Evolutionary conservation across 2,329 filamentous ascomycete genomes (phyloP).

Genomic region (Pseudogymnoascus verrucosus): DNA sequence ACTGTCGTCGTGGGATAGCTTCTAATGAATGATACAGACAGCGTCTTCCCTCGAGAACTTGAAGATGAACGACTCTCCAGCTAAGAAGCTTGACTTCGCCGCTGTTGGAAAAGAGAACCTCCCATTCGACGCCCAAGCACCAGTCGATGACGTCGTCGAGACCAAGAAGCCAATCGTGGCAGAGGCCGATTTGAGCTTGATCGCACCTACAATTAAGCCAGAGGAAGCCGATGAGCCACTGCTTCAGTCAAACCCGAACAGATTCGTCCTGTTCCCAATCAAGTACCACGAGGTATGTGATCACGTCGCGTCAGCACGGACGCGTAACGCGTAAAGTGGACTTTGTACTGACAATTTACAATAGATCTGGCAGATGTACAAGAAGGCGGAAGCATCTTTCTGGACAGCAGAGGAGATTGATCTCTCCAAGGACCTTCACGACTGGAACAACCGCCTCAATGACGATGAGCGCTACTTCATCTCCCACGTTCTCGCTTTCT

Average conservation of each 20-base stretch:
- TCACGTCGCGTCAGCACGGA: slow-evolving; percentile 32
- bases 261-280: slow-evolving; percentile 97
- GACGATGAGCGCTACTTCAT: slow-evolving; percentile 98
- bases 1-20: slow-evolving; percentile 22
- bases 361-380: slow-evolving; percentile 99
- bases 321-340: slow-evolving; percentile 61
- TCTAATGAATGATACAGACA: slow-evolving; percentile 47
- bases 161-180: slow-evolving; percentile 48
- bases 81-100: slow-evolving; percentile 81
- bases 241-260: slow-evolving; percentile 87
- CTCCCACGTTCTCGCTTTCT: slow-evolving; percentile 97
- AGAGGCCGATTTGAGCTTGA: slow-evolving; percentile 23
- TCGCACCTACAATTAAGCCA: slow-evolving; percentile 48
- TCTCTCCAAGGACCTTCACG: slow-evolving; percentile 95
- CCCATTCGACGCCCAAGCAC: slow-evolving; percentile 40
- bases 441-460: slow-evolving; percentile 97
- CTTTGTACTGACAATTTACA: slow-evolving; percentile 28
- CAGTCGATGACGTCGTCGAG: slow-evolving; percentile 45
- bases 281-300: slow-evolving; percentile 94
- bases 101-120: slow-evolving; percentile 75
- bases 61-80: slow-evolving; percentile 80
- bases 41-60: slow-evolving; percentile 78
- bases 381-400: slow-evolving; percentile 99
- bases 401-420: slow-evolving; percentile 99
- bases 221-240: slow-evolving; percentile 81